phyloP scores from a whole-genome alignment of 1,284 basidiomycete species.

The Phlebopus sp. region DNA sequence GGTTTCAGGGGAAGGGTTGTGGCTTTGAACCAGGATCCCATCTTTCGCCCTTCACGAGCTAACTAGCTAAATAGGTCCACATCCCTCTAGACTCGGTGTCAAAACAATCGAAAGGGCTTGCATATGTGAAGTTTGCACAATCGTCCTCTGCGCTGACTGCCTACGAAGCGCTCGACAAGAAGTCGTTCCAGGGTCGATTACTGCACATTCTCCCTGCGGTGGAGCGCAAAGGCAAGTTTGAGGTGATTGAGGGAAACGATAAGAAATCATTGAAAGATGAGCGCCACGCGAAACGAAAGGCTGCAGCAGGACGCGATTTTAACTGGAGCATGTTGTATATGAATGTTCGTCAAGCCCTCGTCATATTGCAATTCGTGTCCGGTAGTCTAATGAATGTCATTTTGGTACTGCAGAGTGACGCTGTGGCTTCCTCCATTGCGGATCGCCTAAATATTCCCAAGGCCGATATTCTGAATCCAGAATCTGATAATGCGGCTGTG shows the following conservation, averaged over 20 bases:
- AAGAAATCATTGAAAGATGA: constrained; percentile 68
- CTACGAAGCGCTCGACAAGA: constrained; percentile 77
- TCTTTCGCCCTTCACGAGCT: constrained; percentile 3
- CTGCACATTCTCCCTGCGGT: constrained; percentile 88
- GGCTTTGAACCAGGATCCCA: constrained; percentile 42
- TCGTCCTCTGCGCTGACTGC: constrained; percentile 72
- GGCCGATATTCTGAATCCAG: constrained; percentile 81
- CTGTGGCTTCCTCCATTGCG: constrained; percentile 82
- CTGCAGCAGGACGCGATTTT: constrained; percentile 78
- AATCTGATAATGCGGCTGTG: constrained; percentile 78
- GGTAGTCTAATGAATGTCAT: constrained; percentile 19
- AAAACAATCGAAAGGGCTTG: constrained; percentile 77
- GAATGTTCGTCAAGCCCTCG: constrained; percentile 71
- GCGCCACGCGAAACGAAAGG: constrained; percentile 68
- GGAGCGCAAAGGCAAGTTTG: constrained; percentile 52
- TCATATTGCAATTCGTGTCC: constrained; percentile 11
- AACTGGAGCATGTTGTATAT: constrained; percentile 98
- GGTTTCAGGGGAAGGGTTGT: constrained; percentile 41
- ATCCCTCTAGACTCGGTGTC: constrained; percentile 72
- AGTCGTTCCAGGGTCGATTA: constrained; percentile 88
- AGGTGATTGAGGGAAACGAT: constrained; percentile 44
- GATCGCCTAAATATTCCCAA: constrained; percentile 82
- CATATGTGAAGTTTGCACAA: constrained; percentile 77
- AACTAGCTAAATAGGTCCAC: constrained; percentile 58
- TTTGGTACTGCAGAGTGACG: constrained; percentile 67